phyloP scores from a whole-genome alignment of 164 flowering plant genomes.

The Piper longum region DNA sequence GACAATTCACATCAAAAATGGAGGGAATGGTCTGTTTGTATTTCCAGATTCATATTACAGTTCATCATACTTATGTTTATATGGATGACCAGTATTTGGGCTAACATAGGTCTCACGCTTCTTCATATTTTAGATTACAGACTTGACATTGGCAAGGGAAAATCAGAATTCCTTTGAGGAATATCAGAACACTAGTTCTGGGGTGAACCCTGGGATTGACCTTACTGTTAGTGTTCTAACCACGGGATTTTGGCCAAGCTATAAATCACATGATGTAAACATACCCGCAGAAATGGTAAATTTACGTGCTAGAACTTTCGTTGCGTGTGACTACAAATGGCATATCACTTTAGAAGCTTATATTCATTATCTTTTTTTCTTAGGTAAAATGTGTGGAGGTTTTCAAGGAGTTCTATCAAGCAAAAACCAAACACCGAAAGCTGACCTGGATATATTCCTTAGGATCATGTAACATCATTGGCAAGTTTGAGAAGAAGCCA shows the following conservation, averaged over 20 bases:
- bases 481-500: conserved; percentile 67
- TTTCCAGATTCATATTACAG: background rate
- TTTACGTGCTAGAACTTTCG: background rate
- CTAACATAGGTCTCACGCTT: background rate
- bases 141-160: conserved; percentile 76
- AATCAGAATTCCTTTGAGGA: conserved; percentile 71
- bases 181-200: conserved; percentile 36
- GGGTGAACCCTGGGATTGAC: conserved; percentile 74
- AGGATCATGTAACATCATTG: conserved; percentile 71
- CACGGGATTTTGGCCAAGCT: conserved; percentile 93
- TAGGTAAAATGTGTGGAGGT: conserved; percentile 83
- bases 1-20: conserved; percentile 97
- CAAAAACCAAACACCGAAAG: conserved; percentile 77
- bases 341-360: no score
- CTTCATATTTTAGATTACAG: conserved; percentile 44
- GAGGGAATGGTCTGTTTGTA: conserved; percentile 75
- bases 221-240: conserved; percentile 85
- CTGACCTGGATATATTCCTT: conserved; percentile 90
- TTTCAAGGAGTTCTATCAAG: conserved; percentile 69
- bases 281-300: conserved; percentile 82
- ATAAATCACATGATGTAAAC: conserved; percentile 78
- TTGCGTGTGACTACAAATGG: background rate
- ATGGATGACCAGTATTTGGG: background rate
- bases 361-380: background rate
- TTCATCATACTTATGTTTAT: background rate